phyloP scores from a whole-genome alignment of 2,329 filamentous ascomycete species.

The Nakataea oryzae region DNA sequence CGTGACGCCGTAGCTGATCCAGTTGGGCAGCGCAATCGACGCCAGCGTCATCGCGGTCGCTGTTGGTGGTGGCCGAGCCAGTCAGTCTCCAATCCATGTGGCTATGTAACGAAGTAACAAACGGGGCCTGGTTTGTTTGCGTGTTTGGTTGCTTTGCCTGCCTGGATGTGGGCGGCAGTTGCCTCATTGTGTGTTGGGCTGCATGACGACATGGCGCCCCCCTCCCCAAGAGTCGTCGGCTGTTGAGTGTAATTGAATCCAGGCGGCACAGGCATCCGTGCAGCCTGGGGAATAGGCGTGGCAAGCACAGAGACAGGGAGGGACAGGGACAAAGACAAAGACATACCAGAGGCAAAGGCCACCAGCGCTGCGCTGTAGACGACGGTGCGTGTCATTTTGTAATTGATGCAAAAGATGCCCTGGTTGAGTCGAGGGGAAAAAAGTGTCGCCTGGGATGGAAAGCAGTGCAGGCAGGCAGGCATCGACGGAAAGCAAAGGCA shows the following conservation, averaged over 20 bases:
- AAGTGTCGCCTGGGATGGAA: neutral
- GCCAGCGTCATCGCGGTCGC: constrained; percentile 62
- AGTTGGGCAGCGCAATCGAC: constrained; percentile 59
- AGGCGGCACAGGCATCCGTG: too few species aligned
- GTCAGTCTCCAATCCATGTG: too few species aligned
- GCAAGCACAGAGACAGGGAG: constrained; percentile 4
- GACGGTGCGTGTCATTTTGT: constrained; percentile 17
- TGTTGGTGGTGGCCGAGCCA: constrained; percentile 24
- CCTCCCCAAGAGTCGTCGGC: neutral
- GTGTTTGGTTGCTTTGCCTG: constrained; percentile 13
- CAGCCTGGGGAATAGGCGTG: neutral
- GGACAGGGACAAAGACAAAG: neutral
- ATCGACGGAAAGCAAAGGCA: too few species aligned
- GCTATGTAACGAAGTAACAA: too few species aligned
- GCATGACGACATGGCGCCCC: neutral
- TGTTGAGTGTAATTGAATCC: neutral
- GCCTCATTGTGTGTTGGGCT: neutral
- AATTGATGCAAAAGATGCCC: neutral
- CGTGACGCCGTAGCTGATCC: constrained; percentile 55
- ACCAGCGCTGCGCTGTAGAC: constrained; percentile 31
- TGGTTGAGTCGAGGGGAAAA: neutral
- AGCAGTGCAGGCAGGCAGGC: too few species aligned
- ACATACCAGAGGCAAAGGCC: constrained; percentile 32
- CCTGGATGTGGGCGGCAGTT: neutral
- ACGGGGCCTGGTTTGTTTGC: too few species aligned